Evolutionary conservation across 345 rosid species (phyloP), one percentile per base, ranked within the genome.

Genomic region (Euphorbia lathyris): DNA sequence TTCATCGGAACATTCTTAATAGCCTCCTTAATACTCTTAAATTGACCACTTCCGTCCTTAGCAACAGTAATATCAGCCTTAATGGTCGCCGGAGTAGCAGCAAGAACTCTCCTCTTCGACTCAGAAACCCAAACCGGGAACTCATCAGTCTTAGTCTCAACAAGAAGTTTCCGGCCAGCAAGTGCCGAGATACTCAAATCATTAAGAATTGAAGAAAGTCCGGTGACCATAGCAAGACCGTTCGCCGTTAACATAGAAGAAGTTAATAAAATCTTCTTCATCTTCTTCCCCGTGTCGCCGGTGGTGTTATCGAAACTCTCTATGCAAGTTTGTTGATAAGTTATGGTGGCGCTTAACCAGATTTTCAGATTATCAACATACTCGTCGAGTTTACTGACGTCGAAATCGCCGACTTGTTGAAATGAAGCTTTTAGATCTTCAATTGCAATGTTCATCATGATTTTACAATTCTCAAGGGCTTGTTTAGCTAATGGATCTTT

Each of bases 291-390:
- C 0, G 86, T 84, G 0, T 61, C 61, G 2, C 76, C 78, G 0
- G 87, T 81, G 1, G 88, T 82, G 74, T 94, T 89, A 19, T 72
- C 70, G 60, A 94, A 91, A 1, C 86, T 83, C 5, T 91, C 96
- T 13, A 88, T 40, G 72, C 98, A 94, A 5, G 89, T 91, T 42
- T 89, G 81, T 65, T 91, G 90, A 74, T 82, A 89, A 0, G 96
- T 93, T 12, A 85, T 60, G 22, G 98, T 79, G 32, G 90, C 97
- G 40, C 96, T 88, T 7, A 89, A 83, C 97, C 94, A 91, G 58
- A 84, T 73, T 51, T 80, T 77, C 62, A 94, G 85, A 73, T 89
- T 85, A 11, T 83, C 82, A 1, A 82, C 48, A 64, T 71, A 86
- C 22, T 59, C 34, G 5, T 84, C 82, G 0, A 81, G 6, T 45